phyloP scores from a whole-genome alignment of 2,329 filamentous ascomycete genomes.

The Arthrobotrys pseudoclavata region DNA sequence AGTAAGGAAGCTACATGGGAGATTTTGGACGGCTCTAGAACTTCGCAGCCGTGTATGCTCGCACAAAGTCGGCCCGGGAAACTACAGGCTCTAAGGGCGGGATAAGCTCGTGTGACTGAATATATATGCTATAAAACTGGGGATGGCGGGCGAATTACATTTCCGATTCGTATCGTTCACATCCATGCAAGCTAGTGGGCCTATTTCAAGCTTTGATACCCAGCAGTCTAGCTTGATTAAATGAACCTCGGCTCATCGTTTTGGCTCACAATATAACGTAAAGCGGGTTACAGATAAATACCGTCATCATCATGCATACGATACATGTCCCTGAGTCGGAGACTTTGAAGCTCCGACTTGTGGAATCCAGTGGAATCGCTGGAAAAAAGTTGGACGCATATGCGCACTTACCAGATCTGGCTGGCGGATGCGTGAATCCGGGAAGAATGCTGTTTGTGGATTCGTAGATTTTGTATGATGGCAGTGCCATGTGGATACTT shows the following conservation, averaged over 20 bases:
- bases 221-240: not conserved
- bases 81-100: not conserved
- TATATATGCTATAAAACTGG: not conserved
- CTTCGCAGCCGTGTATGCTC: not conserved
- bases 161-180: conserved; percentile 9
- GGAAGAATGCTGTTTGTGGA: conserved; percentile 36
- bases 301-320: conserved; percentile 24
- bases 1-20: not conserved
- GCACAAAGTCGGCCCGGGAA: not conserved
- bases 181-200: not conserved
- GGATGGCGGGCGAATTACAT: conserved; percentile 23
- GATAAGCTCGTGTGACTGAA: conserved; percentile 17
- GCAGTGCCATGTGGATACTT: conserved; percentile 34
- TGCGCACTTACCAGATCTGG: conserved; percentile 30
- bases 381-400: conserved; percentile 6
- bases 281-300: not conserved
- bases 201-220: conserved; percentile 5
- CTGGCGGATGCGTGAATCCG: conserved; percentile 17
- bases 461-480: conserved; percentile 10
- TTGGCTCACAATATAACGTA: not conserved
- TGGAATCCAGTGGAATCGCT: not conserved
- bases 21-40: not conserved
- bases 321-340: conserved; percentile 19
- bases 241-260: conserved; percentile 14
- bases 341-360: conserved; percentile 15